Base-by-base conservation (phyloP, 208 protist species). In the Crithidia fasciculata region DNA sequence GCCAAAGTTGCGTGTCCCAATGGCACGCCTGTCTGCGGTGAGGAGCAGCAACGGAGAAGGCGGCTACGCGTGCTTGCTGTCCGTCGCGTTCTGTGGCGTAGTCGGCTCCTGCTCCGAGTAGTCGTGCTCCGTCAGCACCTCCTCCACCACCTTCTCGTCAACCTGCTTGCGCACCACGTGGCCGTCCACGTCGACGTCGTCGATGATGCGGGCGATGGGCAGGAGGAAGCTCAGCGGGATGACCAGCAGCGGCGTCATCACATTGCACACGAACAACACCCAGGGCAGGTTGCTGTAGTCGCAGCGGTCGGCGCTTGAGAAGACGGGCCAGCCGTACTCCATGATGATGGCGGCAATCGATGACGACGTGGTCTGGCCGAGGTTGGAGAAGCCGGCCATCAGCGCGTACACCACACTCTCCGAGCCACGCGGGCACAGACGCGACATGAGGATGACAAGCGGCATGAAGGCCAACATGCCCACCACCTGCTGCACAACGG, bases 391-490 rank as follows among this genome's bases (percentile, higher is more conserved):
- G 36, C 89, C 92, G 28, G 88, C 86, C 62, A 96, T 78, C 39
- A 95, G 78, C 16, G 92, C 84, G 60, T 89, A 94, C 41, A 95
- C 79, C 56, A 90, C 88, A 16, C 72, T 78, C 75, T 96, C 92
- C 58, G 89, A 85, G 10, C 88, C 89, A 39, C 83, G 82, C 4
- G 90, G 90, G 60, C 89, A 94, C 40, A 95, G 76, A 19, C 90
- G 90, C 6, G 89, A 89, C 61, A 93, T 73, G 15, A 97, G 80
- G 28, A 97, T 71, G 2, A 92, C 75, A 56, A 76, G 64, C 36
- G 92, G 88, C 87, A 96, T 94, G 55, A 74, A 91, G 53, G 68
- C 59, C 5, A 96, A 66, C 82, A 88, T 89, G 52, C 79, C 85
- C 49, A 59, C 78, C 15, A 91, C 68, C 64, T 93, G 64, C 15